A percentile compares a stretch with the other conserved stretches of the same genome.
Evolutionary conservation across 139 green algal genomes (phyloP).

Genomic region (Volvox africanus): DNA sequence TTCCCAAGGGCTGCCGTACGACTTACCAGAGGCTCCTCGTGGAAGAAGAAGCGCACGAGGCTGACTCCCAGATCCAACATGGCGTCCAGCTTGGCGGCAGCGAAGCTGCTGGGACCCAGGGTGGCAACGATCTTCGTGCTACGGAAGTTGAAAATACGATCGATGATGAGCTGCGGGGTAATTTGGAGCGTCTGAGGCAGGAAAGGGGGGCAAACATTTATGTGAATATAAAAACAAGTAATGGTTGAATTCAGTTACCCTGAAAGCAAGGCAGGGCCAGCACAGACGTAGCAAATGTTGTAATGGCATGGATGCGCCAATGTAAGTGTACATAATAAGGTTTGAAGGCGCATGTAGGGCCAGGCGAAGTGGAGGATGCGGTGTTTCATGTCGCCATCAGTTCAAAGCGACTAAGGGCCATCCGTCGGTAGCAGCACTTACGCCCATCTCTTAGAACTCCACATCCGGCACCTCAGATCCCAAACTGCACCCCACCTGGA

Average conservation of each 20-base stretch:
- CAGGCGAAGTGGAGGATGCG: too few species aligned
- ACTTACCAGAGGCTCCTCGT: constrained; percentile 20
- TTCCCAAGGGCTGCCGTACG: neutral
- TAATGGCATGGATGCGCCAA: too few species aligned
- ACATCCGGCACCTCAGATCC: neutral
- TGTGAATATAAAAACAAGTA: too few species aligned
- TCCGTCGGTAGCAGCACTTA: too few species aligned
- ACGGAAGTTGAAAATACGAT: constrained; percentile 42
- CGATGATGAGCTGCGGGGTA: constrained; percentile 47
- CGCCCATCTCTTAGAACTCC: too few species aligned
- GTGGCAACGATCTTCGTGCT: constrained; percentile 75
- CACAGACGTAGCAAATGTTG: too few species aligned
- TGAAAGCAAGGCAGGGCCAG: too few species aligned
- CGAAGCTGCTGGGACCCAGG: constrained; percentile 72
- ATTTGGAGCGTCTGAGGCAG: constrained; percentile 47
- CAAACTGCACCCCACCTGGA: constrained; percentile 13
- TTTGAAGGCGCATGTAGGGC: too few species aligned
- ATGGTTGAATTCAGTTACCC: too few species aligned
- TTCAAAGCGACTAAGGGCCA: too few species aligned
- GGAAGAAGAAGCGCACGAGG: constrained; percentile 53
- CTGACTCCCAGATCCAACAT: constrained; percentile 68
- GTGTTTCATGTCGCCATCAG: too few species aligned
- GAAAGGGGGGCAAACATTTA: neutral
- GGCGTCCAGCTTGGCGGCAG: constrained; percentile 56
- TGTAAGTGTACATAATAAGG: too few species aligned